phyloP scores from a whole-genome alignment of 495 filamentous ascomycete species.

The Trichoderma erinaceum region DNA sequence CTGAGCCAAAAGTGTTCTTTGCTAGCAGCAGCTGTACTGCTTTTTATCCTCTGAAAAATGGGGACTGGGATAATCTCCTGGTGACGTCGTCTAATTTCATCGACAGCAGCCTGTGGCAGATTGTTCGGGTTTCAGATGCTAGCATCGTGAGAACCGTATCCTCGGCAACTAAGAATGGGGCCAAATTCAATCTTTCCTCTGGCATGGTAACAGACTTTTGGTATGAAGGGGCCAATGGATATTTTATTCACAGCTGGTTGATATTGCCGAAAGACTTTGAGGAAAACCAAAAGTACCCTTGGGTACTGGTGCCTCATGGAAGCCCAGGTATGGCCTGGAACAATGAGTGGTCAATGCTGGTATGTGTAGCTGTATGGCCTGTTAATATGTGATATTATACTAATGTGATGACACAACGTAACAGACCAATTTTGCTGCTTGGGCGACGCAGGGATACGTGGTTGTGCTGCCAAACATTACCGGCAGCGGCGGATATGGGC shows the following conservation, averaged over 20 bases:
- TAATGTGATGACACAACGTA: neutral
- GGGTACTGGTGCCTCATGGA: conserved; percentile 26
- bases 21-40: conserved; percentile 17
- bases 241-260: conserved; percentile 28
- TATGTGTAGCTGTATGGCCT: conserved; percentile 13
- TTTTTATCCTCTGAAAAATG: conserved; percentile 18
- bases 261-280: conserved; percentile 27
- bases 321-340: conserved; percentile 19
- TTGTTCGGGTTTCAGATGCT: conserved; percentile 19
- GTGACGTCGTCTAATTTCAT: conserved; percentile 25
- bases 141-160: conserved; percentile 18
- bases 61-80: conserved; percentile 19
- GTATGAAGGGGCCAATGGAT: conserved; percentile 23
- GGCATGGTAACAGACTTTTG: conserved; percentile 27
- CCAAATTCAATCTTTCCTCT: conserved; percentile 23
- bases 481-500: conserved; percentile 26
- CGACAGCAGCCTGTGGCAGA: conserved; percentile 24
- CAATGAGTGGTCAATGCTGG: conserved; percentile 24
- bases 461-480: conserved; percentile 29
- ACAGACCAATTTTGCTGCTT: conserved; percentile 22
- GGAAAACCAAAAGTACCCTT: conserved; percentile 25
- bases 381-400: neutral
- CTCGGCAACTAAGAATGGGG: conserved; percentile 22
- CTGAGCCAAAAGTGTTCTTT: conserved; percentile 20
- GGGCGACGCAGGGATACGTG: conserved; percentile 31